Percentiles rank a stretch among this genome's conserved stretches.
These are phyloP conservation scores for Colletotrichum paranaense DNA, from an alignment of 2,329 filamentous ascomycete genomes.

Conservation along the genomic window DNA sequence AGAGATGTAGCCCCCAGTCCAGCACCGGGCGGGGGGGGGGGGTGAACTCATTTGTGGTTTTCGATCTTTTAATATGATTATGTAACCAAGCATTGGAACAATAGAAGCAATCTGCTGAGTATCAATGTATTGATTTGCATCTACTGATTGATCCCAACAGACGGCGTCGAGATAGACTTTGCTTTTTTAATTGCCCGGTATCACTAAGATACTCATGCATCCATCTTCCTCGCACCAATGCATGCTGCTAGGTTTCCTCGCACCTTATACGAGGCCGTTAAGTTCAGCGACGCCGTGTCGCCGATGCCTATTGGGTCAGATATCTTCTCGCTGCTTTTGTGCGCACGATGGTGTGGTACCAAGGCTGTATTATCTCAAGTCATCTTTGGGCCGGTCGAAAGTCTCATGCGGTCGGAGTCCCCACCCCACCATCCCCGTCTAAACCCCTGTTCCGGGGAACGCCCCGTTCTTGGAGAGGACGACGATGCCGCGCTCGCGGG, in stretches of 20 bases:
- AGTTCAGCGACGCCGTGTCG: neutral
- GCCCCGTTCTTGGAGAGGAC: slow-evolving; percentile 93
- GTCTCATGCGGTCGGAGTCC: neutral
- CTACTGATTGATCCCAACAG: neutral
- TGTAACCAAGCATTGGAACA: no score
- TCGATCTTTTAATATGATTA: no score
- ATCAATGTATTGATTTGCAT: neutral
- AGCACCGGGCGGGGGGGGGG: no score
- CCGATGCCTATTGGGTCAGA: neutral
- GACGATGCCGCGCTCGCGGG: slow-evolving; percentile 87
- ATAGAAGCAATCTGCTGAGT: no score
- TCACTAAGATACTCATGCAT: neutral
- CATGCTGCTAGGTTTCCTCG: neutral
- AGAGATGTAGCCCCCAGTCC: neutral
- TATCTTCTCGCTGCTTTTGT: neutral
- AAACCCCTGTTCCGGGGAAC: slow-evolving; percentile 89
- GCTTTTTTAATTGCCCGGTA: neutral
- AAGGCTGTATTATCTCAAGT: neutral
- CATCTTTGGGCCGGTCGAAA: neutral
- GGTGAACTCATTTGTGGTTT: no score
- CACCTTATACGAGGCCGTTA: neutral
- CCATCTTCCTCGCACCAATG: neutral
- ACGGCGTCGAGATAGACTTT: slow-evolving; percentile 25
- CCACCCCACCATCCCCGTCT: slow-evolving; percentile 30
- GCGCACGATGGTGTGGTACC: neutral